Evolutionary conservation across 2,329 filamentous ascomycete genomes (phyloP), one percentile per base, ranked within the genome.

Genomic region (Aspergillus novoparasiticus): DNA sequence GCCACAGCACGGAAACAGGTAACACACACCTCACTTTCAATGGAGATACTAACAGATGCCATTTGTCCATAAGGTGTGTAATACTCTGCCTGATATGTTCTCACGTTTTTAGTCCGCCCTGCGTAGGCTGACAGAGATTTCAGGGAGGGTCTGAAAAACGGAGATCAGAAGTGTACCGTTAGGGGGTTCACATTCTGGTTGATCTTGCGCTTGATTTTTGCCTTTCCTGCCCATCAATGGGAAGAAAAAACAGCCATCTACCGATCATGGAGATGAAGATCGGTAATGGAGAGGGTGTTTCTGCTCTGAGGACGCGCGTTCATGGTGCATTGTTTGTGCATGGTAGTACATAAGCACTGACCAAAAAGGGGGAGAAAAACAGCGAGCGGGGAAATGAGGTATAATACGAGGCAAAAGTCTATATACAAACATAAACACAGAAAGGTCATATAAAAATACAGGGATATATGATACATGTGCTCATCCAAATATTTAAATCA

Each of bases 81-180:
- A 21, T 14, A 21, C 53, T 39, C 58, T 23, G 14, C 14, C 34
- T 16, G 36, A n/a, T 14, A 76, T 85, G 82, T 86, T 77, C 79
- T 83, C 83, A 71, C 80, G 80, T 82, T 83, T 81, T 83, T 86
- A 86, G 84, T 86, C 84, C 81, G 79, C 77, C 78, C 77, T 78
- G 79, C 81, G 77, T 83, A 76, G 76, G 75, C 83, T 85, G 73
- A 66, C 64, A 76, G 77, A 78, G 71, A 64, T 63, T 71, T 57
- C 70, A 74, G 72, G 75, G 79, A 81, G 85, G 84, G 79, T 86
- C 84, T 84, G 84, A 84, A 79, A 84, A 82, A 82, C 75, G 78
- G 77, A 81, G 74, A 74, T 70, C 65, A 66, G 69, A 73, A 76
- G 72, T 71, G 71, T 75, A 71, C 71, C 72, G 67, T 64, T n/a